Conservation (phyloP, 139 green algal genomes). For the Coelastrella sp. region DNA sequence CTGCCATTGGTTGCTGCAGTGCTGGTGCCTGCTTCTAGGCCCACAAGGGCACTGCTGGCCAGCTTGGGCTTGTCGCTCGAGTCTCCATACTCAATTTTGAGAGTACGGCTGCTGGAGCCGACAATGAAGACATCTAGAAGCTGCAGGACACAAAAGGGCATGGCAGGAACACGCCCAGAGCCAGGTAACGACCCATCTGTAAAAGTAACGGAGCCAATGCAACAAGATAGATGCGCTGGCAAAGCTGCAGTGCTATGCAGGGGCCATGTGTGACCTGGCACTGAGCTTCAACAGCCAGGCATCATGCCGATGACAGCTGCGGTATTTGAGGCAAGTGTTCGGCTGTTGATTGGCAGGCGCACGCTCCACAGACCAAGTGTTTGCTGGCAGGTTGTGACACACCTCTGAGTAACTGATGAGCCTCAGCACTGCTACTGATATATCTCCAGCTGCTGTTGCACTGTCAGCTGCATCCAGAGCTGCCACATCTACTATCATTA, state of each 20-base stretch:
- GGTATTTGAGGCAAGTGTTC: too few species aligned
- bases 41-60: neutral
- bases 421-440: constrained; percentile 6
- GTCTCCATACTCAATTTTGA: constrained; percentile 42
- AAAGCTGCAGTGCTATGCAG: neutral
- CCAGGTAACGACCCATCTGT: too few species aligned
- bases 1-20: neutral
- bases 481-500: neutral
- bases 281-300: too few species aligned
- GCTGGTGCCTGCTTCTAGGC: neutral
- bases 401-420: constrained; percentile 10
- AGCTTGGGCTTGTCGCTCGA: constrained; percentile 15
- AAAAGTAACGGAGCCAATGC: neutral
- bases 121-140: constrained; percentile 9
- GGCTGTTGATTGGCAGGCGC: too few species aligned
- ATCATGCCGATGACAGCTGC: too few species aligned
- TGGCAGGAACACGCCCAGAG: too few species aligned
- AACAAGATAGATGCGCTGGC: neutral
- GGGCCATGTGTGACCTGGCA: too few species aligned
- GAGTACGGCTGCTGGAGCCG: neutral
- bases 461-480: constrained; percentile 33
- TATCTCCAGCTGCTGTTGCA: neutral
- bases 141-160: neutral
- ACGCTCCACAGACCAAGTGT: too few species aligned
- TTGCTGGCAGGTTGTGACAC: neutral